A percentile compares a stretch with the other conserved stretches of the same genome.
Evolutionary conservation across 352 stramenopile genomes (phyloP).

Genomic region (Phytophthora pluvialis): DNA sequence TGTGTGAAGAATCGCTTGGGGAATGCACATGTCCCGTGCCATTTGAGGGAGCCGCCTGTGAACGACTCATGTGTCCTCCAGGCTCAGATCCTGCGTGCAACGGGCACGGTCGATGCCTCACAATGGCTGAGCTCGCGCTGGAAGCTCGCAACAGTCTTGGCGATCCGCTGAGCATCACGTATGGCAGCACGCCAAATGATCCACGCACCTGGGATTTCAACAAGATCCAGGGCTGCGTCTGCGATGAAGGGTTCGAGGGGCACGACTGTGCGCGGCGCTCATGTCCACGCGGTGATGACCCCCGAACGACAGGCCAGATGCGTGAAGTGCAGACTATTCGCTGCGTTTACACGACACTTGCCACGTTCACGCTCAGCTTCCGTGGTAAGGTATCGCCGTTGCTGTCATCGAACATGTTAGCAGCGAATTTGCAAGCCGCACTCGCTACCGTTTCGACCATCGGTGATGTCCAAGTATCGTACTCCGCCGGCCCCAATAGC

Average conservation of each 20-base stretch:
- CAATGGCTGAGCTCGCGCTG: constrained; percentile 66
- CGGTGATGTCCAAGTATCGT: constrained; percentile 53
- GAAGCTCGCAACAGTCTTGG: constrained; percentile 52
- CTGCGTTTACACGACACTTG: constrained; percentile 49
- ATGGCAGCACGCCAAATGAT: constrained; percentile 72
- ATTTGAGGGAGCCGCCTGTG: constrained; percentile 74
- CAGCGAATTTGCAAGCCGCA: constrained; percentile 44
- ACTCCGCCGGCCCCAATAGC: constrained; percentile 45
- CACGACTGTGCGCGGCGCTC: constrained; percentile 82
- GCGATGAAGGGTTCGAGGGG: constrained; percentile 82
- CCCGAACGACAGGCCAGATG: constrained; percentile 62
- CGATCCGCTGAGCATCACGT: constrained; percentile 61
- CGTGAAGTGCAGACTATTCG: constrained; percentile 70
- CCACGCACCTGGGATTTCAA: constrained; percentile 85
- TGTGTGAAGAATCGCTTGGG: constrained; percentile 67
- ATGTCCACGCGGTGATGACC: constrained; percentile 73
- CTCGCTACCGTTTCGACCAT: constrained; percentile 53
- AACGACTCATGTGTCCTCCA: constrained; percentile 74
- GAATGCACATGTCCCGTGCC: constrained; percentile 66
- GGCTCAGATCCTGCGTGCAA: constrained; percentile 56
- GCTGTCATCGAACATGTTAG: constrained; percentile 50
- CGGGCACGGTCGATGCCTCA: constrained; percentile 71
- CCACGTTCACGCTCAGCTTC: constrained; percentile 72
- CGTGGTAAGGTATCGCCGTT: constrained; percentile 48
- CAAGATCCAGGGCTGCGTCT: constrained; percentile 90